Evolutionary conservation across 2,329 filamentous ascomycete species (phyloP), one percentile per base, ranked within the genome.

Genomic region (Dactylellina sp.): DNA sequence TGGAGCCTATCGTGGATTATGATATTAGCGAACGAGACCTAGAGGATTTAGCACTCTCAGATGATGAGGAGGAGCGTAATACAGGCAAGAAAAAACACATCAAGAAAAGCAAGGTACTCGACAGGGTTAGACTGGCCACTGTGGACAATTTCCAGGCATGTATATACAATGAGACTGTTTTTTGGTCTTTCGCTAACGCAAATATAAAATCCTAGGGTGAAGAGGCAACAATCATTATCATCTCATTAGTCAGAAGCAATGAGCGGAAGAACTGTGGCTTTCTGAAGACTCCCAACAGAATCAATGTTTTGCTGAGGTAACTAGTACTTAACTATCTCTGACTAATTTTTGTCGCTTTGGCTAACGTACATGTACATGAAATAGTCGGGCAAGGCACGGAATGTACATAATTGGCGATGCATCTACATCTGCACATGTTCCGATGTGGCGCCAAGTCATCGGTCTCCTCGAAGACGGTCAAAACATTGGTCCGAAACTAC

Each of bases 241-340:
- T 93, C 0, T 91, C 88, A 0, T 82, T 93, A 0, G 89, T 92
- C 0, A 85, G 91, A 42, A 91, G 89, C 80, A 93, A 93, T 76
- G 74, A 79, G 0, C 77, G 84, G 6, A 81, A 81, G 7, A 85
- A 84, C 4, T 85, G 85, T 16, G 91, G 90, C 0, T 93, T 93
- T 71, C 81, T 93, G 0, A 75, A 74, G 55, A 76, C 77, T 74
- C 77, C 63, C 40, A 79, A 76, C 49, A 78, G 50, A 68, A 80
- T 78, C 66, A 78, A 77, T 65, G 79, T 55, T 32, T 80, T 76
- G 22, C 25, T 78, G 6, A 78, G 77, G 77, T 76, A 71, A 56
- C 42, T 25, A 42, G 20, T 16, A 53, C 44, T 1, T 14, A 35
- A 18, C 32, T 24, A 9, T n/a, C n/a, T n/a, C n/a, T n/a, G n/a